Base-by-base conservation (phyloP, 2,329 filamentous ascomycete genomes). In the Calonectria honghensis region DNA sequence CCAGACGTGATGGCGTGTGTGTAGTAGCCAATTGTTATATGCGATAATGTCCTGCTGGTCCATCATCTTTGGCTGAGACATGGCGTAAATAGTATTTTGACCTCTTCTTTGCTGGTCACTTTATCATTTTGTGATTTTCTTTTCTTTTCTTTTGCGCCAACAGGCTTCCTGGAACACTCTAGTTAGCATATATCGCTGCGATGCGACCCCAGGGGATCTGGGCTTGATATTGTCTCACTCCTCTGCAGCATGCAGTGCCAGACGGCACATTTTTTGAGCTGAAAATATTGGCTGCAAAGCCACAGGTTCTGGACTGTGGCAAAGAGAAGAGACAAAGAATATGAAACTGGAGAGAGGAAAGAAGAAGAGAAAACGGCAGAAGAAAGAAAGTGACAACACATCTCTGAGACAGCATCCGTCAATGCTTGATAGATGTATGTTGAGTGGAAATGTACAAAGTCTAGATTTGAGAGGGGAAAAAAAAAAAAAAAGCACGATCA, bases 241-340 rank as follows among this genome's bases (percentile, higher is more conserved):
- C 20, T 32, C 51, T 45, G 70, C 32, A 68, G 24, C 18, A 70
- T 52, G 48, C 37, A 24, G 27, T 65, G 48, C 24, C 14, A 9
- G 18, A 37, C 20, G 18, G 4, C 14, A 45, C 7, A 14, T 51
- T 9, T n/a, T 35, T 11, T 20, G n/a, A 63, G 45, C 52, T 71
- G 61, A 52, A 61, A 20, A 3, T 18, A 20, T 35, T 45, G 41
- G 67, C 31, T 18, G 29, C 14, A 31, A 39, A 27, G 48, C 14
- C 14, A 31, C 4, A 7, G n/a, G 35, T 27, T 13, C 39, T 52
- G 41, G 29, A 18, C 63, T n/a, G 10, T 32, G 18, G 48, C 37
- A 20, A 37, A 31, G 45, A 27, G 29, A 68, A 39, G 37, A 37
- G 24, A 13, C 32, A 39, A 16, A 73, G 50, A 54, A 37, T 11